Percentiles rank a stretch among this genome's conserved stretches.
phyloP scores from a whole-genome alignment of 148 eudicot species.

The Gaultheria prostrata region DNA sequence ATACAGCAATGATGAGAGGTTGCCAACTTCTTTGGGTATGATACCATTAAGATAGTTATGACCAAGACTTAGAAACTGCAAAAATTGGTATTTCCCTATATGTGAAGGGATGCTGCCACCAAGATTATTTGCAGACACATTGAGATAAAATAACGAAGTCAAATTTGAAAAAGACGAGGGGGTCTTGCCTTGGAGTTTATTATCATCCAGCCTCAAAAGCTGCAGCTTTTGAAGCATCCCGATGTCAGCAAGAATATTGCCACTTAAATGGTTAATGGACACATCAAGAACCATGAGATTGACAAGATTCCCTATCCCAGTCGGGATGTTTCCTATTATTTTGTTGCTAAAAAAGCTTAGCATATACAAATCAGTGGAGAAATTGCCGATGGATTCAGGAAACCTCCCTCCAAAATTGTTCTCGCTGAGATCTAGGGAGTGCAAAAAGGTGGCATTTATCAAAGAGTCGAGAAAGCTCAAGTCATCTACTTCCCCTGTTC shows the following conservation, averaged over 20 bases:
- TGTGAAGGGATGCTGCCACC: background rate
- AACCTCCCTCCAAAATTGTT: background rate
- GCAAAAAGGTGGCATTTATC: background rate
- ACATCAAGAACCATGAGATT: accelerated
- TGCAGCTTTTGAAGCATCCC: background rate
- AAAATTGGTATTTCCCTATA: background rate
- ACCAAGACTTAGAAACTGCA: background rate
- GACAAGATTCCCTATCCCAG: background rate
- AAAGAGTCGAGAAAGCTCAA: background rate
- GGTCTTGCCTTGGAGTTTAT: background rate
- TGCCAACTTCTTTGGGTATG: background rate
- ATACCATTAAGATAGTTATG: background rate
- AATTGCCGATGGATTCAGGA: background rate
- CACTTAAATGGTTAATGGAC: background rate
- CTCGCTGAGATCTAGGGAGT: accelerated
- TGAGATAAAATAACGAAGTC: background rate
- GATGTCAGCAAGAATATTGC: background rate
- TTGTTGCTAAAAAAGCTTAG: accelerated
- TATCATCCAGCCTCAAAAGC: accelerated
- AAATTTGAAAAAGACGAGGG: background rate
- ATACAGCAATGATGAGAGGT: background rate
- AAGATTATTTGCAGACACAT: background rate
- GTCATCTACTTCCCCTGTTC: background rate
- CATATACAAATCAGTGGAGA: background rate
- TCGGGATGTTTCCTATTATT: background rate